phyloP scores from a whole-genome alignment of 331 rosid species.

The Cucumis variabilis region DNA sequence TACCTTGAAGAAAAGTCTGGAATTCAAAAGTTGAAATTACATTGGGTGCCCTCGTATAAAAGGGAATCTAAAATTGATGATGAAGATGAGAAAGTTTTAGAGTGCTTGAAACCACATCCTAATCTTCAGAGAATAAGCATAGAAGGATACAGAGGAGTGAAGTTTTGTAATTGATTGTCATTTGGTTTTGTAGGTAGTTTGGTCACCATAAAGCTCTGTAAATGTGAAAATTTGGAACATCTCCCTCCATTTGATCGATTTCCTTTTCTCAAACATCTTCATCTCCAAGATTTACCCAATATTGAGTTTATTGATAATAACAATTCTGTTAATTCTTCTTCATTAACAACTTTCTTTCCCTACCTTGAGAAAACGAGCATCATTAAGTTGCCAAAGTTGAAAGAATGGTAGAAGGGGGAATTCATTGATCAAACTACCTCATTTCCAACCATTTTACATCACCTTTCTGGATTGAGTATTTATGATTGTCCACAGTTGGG shows the following conservation, averaged over 20 bases:
- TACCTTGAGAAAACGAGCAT: background rate
- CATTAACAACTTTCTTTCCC: background rate
- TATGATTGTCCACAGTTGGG: no score
- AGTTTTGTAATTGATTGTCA: constrained; percentile 18
- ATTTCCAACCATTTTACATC: no score
- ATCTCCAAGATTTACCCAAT: background rate
- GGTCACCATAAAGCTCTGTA: background rate
- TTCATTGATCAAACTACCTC: no score
- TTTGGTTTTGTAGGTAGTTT: background rate
- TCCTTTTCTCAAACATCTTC: background rate
- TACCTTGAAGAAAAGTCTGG: background rate
- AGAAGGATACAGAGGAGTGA: background rate
- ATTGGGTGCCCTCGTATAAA: no score
- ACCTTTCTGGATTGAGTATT: no score
- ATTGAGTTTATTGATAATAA: background rate
- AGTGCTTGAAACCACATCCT: background rate
- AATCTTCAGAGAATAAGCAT: background rate
- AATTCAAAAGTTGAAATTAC: background rate
- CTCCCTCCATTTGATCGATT: constrained; percentile 4
- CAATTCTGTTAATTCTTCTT: background rate
- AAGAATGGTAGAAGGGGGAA: constrained; percentile 16
- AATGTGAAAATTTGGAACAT: background rate
- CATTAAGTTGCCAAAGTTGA: background rate
- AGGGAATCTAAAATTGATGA: no score
- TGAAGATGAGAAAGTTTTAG: background rate